phyloP scores from a whole-genome alignment of 2,329 filamentous ascomycete species.

The Trichoderma aggressivum region DNA sequence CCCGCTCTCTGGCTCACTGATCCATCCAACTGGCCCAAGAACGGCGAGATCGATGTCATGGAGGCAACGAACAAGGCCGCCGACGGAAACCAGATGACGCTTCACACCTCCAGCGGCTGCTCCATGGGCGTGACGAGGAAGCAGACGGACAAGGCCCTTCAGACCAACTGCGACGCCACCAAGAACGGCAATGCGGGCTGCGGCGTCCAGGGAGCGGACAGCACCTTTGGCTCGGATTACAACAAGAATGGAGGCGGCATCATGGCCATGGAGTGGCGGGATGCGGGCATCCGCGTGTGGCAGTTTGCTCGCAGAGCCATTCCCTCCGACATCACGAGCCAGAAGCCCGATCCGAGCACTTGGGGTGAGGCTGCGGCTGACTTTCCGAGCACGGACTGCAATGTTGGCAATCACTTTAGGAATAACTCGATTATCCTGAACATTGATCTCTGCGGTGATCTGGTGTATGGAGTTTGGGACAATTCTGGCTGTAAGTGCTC shows the following conservation, averaged over 20 bases:
- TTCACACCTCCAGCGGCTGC: conserved; percentile 55
- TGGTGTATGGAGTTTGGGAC: conserved; percentile 47
- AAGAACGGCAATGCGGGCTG: conserved; percentile 56
- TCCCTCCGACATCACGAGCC: conserved; percentile 49
- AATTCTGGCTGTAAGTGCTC: conserved; percentile 42
- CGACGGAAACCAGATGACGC: conserved; percentile 56
- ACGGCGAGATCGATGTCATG: conserved; percentile 64
- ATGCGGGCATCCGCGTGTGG: conserved; percentile 61
- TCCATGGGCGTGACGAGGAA: conserved; percentile 53
- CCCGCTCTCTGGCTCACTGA: conserved; percentile 65
- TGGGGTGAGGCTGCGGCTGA: conserved; percentile 64
- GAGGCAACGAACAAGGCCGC: conserved; percentile 55
- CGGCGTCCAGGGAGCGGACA: conserved; percentile 43
- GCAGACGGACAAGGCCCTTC: conserved; percentile 44
- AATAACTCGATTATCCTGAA: conserved; percentile 66
- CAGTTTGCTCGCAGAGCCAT: conserved; percentile 50
- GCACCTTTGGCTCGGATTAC: conserved; percentile 49
- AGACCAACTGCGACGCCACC: conserved; percentile 49
- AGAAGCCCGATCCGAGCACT: conserved; percentile 54
- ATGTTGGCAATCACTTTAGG: conserved; percentile 56
- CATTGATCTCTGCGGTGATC: conserved; percentile 61
- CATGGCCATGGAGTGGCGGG: conserved; percentile 59
- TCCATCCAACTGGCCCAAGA: conserved; percentile 55
- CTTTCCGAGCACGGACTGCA: conserved; percentile 61
- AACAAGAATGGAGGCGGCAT: conserved; percentile 56